Conservation (phyloP, 2,329 filamentous ascomycete genomes). For the Colletotrichum melonis region DNA sequence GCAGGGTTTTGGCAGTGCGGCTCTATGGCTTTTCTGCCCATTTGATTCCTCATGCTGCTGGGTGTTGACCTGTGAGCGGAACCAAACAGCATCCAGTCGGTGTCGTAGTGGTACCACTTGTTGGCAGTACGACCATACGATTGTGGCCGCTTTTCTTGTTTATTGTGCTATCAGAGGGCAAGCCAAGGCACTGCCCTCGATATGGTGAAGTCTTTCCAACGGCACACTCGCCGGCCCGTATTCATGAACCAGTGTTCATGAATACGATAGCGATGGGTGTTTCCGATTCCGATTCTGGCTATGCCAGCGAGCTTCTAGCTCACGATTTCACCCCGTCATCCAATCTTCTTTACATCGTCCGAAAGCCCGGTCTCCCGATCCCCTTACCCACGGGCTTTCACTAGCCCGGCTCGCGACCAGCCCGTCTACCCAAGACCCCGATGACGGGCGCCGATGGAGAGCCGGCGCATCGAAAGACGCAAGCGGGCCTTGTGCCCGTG, state of each 20-base stretch:
- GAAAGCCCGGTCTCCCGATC: background rate
- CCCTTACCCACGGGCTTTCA: background rate
- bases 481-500: background rate
- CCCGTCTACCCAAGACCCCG: background rate
- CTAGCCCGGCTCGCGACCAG: background rate
- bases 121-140: constrained; percentile 23
- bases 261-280: background rate
- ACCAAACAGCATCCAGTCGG: background rate
- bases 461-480: background rate
- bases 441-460: background rate
- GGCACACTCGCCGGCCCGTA: background rate
- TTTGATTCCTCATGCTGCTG: background rate
- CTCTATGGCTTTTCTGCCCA: background rate
- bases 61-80: background rate
- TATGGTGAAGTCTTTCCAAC: background rate
- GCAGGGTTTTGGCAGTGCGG: background rate
- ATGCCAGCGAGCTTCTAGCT: background rate
- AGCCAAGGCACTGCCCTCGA: background rate
- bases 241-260: background rate
- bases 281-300: background rate
- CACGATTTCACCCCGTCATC: background rate
- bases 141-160: background rate
- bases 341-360: background rate
- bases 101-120: background rate
- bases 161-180: background rate